Evolutionary conservation across 2,329 filamentous ascomycete genomes (phyloP).

Genomic region (Onygenales sp.): DNA sequence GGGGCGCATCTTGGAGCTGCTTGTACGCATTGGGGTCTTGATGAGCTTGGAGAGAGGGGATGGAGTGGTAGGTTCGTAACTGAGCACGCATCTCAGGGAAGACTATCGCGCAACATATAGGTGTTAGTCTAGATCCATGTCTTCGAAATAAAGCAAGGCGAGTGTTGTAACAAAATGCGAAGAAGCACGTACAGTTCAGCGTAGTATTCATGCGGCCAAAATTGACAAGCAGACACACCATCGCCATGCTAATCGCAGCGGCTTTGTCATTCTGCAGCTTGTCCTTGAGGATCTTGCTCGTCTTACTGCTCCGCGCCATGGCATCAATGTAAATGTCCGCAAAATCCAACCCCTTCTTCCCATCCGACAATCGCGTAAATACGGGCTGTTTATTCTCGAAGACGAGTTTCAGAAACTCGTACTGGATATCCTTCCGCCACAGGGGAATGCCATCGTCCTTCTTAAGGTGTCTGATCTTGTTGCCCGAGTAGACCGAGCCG

Average conservation of each 20-base stretch:
- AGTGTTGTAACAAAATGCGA: too few relatives aligned
- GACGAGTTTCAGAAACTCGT: slow-evolving; percentile 53
- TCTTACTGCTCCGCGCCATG: slow-evolving; percentile 98
- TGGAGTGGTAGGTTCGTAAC: slow-evolving; percentile 93
- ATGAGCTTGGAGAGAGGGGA: slow-evolving; percentile 87
- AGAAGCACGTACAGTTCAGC: slow-evolving; percentile 64
- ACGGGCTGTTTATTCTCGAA: slow-evolving; percentile 55
- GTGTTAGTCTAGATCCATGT: background rate
- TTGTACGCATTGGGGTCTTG: slow-evolving; percentile 96
- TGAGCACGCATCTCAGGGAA: slow-evolving; percentile 99
- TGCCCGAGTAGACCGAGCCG: slow-evolving; percentile 57
- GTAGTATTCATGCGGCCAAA: slow-evolving; percentile 99
- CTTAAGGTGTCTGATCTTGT: slow-evolving; percentile 58
- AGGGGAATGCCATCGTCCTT: slow-evolving; percentile 58
- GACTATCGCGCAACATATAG: slow-evolving; percentile 46
- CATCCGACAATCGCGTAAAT: slow-evolving; percentile 88
- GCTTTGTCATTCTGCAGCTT: slow-evolving; percentile 87
- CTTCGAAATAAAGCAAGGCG: too few relatives aligned
- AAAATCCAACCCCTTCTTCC: slow-evolving; percentile 64
- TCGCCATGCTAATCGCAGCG: slow-evolving; percentile 95
- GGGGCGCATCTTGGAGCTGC: slow-evolving; percentile 89
- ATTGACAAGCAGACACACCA: slow-evolving; percentile 96
- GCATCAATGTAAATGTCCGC: slow-evolving; percentile 97
- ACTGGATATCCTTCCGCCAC: slow-evolving; percentile 60
- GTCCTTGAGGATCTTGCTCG: slow-evolving; percentile 94